phyloP scores from a whole-genome alignment of 2,329 filamentous ascomycete species.

The Seiridium cupressi region DNA sequence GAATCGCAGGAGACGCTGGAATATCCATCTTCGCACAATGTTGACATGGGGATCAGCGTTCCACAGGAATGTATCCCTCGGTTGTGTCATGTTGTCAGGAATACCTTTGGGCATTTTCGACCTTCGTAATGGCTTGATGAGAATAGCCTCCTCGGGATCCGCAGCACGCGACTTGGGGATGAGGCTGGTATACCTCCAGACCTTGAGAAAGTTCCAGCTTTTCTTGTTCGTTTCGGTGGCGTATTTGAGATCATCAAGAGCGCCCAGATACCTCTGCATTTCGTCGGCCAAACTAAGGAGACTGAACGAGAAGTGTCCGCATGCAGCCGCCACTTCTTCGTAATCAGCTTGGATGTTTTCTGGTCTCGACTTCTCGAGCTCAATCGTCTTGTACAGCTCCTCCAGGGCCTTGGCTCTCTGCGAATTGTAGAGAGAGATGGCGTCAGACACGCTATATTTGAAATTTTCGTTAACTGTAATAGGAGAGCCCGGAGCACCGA shows the following conservation, averaged over 20 bases:
- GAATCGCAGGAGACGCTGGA: constrained; percentile 43
- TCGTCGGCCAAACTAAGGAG: constrained; percentile 89
- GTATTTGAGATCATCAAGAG: constrained; percentile 82
- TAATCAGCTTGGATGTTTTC: constrained; percentile 85
- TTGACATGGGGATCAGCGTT: constrained; percentile 46
- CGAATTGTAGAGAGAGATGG: constrained; percentile 74
- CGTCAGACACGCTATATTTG: constrained; percentile 74
- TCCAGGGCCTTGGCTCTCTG: constrained; percentile 75
- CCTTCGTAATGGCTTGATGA: constrained; percentile 48
- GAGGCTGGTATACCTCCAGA: constrained; percentile 58
- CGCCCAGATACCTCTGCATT: constrained; percentile 76
- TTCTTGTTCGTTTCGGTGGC: constrained; percentile 59
- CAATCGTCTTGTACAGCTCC: constrained; percentile 77
- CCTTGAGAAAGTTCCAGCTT: constrained; percentile 82
- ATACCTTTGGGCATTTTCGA: constrained; percentile 56
- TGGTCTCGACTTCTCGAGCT: constrained; percentile 65
- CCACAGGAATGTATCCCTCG: constrained; percentile 56
- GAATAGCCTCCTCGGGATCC: constrained; percentile 41
- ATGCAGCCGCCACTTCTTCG: constrained; percentile 96
- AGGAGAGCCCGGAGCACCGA: constrained; percentile 64
- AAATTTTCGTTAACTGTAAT: constrained; percentile 80
- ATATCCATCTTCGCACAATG: constrained; percentile 38
- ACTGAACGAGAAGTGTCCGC: constrained; percentile 93
- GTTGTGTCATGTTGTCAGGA: constrained; percentile 49
- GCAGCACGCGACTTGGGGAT: constrained; percentile 27